A percentile compares a stretch with the other conserved stretches of the same genome.
phyloP scores from a whole-genome alignment of 2,329 filamentous ascomycete genomes.

The Pseudogymnoascus sp. region DNA sequence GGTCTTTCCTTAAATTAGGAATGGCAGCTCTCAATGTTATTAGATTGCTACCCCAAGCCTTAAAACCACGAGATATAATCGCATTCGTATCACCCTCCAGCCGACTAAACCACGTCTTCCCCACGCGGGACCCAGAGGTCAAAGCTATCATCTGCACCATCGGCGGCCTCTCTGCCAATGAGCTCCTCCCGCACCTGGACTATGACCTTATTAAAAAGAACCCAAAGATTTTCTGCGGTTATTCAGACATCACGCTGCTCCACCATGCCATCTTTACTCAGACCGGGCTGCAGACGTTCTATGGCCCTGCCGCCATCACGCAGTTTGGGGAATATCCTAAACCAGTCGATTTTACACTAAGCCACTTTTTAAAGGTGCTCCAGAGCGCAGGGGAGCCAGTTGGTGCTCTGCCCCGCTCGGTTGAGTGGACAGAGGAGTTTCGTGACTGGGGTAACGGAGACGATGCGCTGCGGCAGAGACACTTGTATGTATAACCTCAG shows the following conservation, averaged over 20 bases:
- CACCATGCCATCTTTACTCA: slow-evolving; percentile 20
- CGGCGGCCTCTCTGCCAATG: slow-evolving; percentile 22
- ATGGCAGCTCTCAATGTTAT: not conserved
- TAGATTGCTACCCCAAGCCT: slow-evolving; percentile 14
- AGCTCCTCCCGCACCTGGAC: slow-evolving; percentile 23
- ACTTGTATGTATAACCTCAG: not conserved
- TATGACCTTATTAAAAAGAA: slow-evolving; percentile 23
- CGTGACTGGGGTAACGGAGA: not conserved
- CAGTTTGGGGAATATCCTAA: slow-evolving; percentile 21
- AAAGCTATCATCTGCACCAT: slow-evolving; percentile 23
- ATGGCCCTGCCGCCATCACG: slow-evolving; percentile 22
- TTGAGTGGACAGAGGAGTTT: slow-evolving; percentile 1
- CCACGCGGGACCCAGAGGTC: slow-evolving; percentile 18
- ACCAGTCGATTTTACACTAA: slow-evolving; percentile 16
- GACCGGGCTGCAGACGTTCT: slow-evolving; percentile 23
- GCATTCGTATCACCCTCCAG: slow-evolving; percentile 26
- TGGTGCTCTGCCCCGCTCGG: not conserved
- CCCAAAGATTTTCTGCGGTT: slow-evolving; percentile 28
- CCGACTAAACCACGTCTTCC: slow-evolving; percentile 22
- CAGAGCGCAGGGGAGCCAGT: not conserved
- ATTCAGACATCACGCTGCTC: slow-evolving; percentile 26
- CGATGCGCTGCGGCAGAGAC: not conserved
- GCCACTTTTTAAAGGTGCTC: slow-evolving; percentile 18
- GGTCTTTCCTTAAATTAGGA: not conserved
- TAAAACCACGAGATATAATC: slow-evolving; percentile 23